Percentiles rank a stretch among this genome's conserved stretches.
phyloP scores from a whole-genome alignment of 768 basidiomycete genomes.

The Rhodotorula paludigena region DNA sequence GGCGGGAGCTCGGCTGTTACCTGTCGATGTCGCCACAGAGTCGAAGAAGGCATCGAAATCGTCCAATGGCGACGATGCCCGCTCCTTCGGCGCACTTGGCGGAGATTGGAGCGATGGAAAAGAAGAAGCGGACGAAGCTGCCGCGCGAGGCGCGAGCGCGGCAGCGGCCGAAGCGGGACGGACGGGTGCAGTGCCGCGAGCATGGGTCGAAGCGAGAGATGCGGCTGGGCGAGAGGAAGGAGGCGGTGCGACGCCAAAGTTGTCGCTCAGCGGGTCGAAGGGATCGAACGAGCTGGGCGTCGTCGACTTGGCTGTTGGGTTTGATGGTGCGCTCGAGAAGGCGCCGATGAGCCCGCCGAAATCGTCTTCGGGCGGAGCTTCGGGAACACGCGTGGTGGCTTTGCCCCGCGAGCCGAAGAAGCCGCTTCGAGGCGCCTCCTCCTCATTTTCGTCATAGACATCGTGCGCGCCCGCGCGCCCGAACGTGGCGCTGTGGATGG shows the following conservation, averaged over 20 bases:
- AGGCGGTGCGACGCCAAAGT: neutral
- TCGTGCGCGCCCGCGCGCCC: neutral
- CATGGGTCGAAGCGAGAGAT: neutral
- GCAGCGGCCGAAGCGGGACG: neutral
- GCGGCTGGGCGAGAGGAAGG: neutral
- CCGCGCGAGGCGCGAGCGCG: too few species aligned
- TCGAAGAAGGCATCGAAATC: constrained; percentile 38
- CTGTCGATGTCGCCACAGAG: constrained; percentile 18
- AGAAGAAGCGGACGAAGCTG: neutral
- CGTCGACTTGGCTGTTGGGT: neutral
- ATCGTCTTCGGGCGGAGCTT: constrained; percentile 21
- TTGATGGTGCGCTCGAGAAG: constrained; percentile 7
- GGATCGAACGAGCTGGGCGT: constrained; percentile 16
- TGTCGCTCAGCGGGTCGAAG: constrained; percentile 35
- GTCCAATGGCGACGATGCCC: neutral
- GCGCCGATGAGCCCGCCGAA: constrained; percentile 30
- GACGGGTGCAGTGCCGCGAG: too few species aligned
- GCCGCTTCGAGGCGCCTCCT: constrained; percentile 66
- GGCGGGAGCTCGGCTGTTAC: neutral
- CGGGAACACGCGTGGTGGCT: neutral
- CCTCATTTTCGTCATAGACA: constrained; percentile 63
- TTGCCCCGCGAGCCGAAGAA: constrained; percentile 69
- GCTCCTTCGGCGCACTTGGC: neutral
- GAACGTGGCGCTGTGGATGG: neutral
- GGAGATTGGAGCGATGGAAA: neutral